Evolutionary conservation across 179 eudicot genomes (phyloP).

Genomic region (Vitellaria paradoxa): DNA sequence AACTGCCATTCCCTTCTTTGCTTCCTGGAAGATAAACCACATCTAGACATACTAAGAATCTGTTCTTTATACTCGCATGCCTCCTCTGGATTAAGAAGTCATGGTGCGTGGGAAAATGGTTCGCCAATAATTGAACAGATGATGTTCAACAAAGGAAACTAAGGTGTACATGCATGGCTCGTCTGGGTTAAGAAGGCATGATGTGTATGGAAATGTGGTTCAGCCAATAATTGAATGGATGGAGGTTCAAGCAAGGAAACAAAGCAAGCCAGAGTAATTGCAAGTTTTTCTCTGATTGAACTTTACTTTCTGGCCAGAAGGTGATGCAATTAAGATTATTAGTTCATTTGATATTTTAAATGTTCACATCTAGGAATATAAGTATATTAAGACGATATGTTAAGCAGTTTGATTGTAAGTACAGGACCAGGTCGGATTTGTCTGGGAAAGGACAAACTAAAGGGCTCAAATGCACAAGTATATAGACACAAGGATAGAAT

Average conservation of each 20-base stretch:
- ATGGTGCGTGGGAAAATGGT: neutral
- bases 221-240: no score
- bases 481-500: neutral
- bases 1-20: constrained; percentile 62
- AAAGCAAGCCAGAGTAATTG: neutral
- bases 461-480: neutral
- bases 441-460: no score
- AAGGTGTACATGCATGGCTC: no score
- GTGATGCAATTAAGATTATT: neutral
- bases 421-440: neutral
- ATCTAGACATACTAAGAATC: neutral
- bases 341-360: neutral
- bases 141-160: neutral
- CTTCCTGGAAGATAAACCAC: constrained; percentile 48
- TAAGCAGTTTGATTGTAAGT: neutral
- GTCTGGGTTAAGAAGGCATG: no score
- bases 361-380: neutral
- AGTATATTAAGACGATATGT: neutral
- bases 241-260: neutral
- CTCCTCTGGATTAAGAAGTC: neutral
- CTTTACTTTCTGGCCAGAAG: neutral
- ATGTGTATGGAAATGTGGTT: no score
- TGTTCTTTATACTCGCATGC: neutral
- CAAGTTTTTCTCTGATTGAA: neutral
- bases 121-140: neutral